phyloP scores from a whole-genome alignment of 2,329 filamentous ascomycete species.

The Beauveria scarabaeidicola region DNA sequence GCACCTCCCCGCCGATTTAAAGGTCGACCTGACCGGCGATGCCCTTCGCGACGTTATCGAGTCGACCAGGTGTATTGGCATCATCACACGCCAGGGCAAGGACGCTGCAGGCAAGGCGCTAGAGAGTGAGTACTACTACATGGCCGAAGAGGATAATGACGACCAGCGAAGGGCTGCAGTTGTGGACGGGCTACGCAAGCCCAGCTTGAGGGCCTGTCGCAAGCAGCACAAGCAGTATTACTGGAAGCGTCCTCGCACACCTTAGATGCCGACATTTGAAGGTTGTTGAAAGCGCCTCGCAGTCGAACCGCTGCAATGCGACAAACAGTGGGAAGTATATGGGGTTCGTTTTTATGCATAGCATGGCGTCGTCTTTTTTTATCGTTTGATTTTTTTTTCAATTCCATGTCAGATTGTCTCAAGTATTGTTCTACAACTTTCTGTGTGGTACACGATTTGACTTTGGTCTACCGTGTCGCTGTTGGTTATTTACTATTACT shows the following conservation, averaged over 20 bases:
- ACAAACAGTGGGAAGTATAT: not conserved
- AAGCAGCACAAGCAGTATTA: constrained; percentile 92
- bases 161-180: constrained; percentile 71
- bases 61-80: constrained; percentile 68
- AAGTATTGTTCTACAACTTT: not conserved
- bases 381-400: not conserved
- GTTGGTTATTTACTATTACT: not conserved
- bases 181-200: constrained; percentile 78
- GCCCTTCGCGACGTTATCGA: constrained; percentile 67
- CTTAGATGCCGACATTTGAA: constrained; percentile 26
- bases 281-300: not conserved
- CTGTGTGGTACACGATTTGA: not conserved
- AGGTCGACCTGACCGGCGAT: constrained; percentile 48
- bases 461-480: not conserved
- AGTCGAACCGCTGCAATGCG: not conserved
- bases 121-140: constrained; percentile 96
- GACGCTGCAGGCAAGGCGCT: constrained; percentile 89
- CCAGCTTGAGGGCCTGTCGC: constrained; percentile 77
- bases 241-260: constrained; percentile 57
- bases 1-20: constrained; percentile 66
- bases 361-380: constrained; percentile 4
- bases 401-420: not conserved
- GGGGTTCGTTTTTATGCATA: constrained; percentile 6
- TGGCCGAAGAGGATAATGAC: constrained; percentile 79
- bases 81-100: constrained; percentile 85